These are phyloP conservation scores for Russula sp. DNA, from an alignment of 768 basidiomycete genomes.

Conservation along the genomic window DNA sequence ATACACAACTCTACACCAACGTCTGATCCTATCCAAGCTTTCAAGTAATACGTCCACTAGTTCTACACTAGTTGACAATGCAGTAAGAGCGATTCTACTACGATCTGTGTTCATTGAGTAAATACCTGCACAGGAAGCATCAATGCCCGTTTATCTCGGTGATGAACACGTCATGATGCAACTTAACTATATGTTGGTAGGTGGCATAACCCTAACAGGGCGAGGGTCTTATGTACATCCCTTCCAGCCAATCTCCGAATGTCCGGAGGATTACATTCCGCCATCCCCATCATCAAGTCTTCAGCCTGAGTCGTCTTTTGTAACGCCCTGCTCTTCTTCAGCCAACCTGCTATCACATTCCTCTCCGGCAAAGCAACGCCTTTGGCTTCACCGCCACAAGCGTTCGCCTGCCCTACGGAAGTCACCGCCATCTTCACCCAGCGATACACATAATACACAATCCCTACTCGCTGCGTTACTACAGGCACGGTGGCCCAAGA, in stretches of 20 bases:
- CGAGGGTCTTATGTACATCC: slow-evolving; percentile 12
- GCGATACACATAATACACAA: slow-evolving; percentile 18
- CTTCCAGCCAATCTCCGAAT: slow-evolving; percentile 28
- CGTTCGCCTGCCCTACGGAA: slow-evolving; percentile 34
- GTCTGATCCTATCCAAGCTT: slow-evolving; percentile 17
- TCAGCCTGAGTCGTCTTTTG: slow-evolving; percentile 25
- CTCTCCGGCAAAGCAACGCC: slow-evolving; percentile 38
- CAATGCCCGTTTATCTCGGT: slow-evolving; percentile 18
- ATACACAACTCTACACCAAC: not conserved
- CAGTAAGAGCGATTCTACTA: slow-evolving; percentile 13
- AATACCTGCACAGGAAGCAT: slow-evolving; percentile 16
- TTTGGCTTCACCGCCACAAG: slow-evolving; percentile 52
- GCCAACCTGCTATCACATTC: slow-evolving; percentile 30
- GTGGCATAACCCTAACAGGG: slow-evolving; percentile 3
- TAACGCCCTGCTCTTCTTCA: slow-evolving; percentile 26
- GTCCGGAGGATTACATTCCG: slow-evolving; percentile 29
- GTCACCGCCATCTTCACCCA: slow-evolving; percentile 24
- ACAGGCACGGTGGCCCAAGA: slow-evolving; percentile 30
- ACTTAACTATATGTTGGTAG: slow-evolving; percentile 28
- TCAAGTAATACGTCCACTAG: slow-evolving; percentile 26
- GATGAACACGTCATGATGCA: slow-evolving; percentile 29
- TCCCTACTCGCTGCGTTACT: slow-evolving; percentile 30
- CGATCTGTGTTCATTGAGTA: not conserved
- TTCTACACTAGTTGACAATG: slow-evolving; percentile 29
- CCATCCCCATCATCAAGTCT: slow-evolving; percentile 32